These are phyloP conservation scores for Aurantiochytrium sp. DNA, from an alignment of 108 stramenopile species.

Conservation along the genomic window DNA sequence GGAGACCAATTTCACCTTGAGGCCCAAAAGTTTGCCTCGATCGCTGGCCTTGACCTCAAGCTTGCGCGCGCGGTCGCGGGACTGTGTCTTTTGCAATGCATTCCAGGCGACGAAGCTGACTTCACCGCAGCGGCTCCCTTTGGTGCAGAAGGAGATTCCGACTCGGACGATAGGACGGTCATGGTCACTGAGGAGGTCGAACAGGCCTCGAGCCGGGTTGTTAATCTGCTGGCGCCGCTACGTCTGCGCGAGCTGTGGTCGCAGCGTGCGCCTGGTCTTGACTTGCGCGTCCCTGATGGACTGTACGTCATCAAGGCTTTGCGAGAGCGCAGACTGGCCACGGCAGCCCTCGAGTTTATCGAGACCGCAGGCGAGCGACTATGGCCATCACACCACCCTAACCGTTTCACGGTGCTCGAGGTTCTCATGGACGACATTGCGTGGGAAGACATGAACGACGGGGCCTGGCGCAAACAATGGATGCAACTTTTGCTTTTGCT, in stretches of 20 bases:
- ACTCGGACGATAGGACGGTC: not conserved
- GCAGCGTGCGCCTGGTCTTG: not conserved
- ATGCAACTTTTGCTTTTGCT: not conserved
- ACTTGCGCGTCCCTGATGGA: not conserved
- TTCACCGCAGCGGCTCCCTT: not conserved
- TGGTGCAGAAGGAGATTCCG: not conserved
- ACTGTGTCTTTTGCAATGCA: not conserved
- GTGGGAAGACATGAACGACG: not conserved
- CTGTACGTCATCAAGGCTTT: not conserved
- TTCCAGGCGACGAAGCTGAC: not conserved
- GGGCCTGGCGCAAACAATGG: not conserved
- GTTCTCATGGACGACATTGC: not conserved
- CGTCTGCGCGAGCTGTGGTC: not conserved
- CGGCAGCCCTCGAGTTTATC: not conserved
- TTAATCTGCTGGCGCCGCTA: not conserved
- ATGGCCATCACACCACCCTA: not conserved
- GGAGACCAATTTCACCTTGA: not conserved
- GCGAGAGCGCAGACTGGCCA: not conserved
- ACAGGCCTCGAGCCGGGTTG: not conserved
- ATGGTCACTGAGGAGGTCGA: not conserved
- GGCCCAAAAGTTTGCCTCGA: not conserved
- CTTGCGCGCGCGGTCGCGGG: not conserved
- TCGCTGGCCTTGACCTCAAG: not conserved
- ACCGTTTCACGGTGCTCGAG: not conserved
- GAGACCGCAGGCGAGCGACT: not conserved